These are phyloP conservation scores for Sporothrix schenckii DNA, from an alignment of 2,329 filamentous ascomycete genomes.

Conservation along the genomic window DNA sequence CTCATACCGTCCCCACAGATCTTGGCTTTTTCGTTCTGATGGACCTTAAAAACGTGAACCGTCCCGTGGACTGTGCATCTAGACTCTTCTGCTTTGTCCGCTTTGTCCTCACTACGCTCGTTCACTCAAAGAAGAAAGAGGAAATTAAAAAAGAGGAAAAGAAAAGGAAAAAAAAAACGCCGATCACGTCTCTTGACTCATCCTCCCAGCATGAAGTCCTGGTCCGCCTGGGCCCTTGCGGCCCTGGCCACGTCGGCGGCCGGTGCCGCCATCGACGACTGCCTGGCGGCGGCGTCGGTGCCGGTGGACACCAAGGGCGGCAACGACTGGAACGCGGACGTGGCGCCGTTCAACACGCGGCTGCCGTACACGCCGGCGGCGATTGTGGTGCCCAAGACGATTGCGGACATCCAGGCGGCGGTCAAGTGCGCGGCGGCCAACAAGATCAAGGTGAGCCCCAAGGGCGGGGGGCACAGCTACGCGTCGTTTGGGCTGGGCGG, in stretches of 20 bases:
- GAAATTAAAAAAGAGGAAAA: too few relatives aligned
- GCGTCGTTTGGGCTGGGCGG: constrained; percentile 54
- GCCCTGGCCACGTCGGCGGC: constrained; percentile 20
- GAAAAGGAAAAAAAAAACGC: too few relatives aligned
- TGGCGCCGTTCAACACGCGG: constrained; percentile 40
- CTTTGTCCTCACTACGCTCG: constrained; percentile 6
- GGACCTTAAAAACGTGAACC: neutral
- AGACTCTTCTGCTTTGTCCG: neutral
- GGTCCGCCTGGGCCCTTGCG: neutral
- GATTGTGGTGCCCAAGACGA: constrained; percentile 50
- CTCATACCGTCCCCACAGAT: too few relatives aligned
- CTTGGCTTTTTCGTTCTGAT: neutral
- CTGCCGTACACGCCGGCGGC: constrained; percentile 44
- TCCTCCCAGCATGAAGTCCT: constrained; percentile 2
- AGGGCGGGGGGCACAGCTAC: constrained; percentile 57
- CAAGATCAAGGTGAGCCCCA: constrained; percentile 53
- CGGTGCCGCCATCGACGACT: constrained; percentile 40
- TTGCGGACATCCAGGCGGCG: constrained; percentile 51
- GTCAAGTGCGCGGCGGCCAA: constrained; percentile 50
- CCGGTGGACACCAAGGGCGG: constrained; percentile 37
- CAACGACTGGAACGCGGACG: constrained; percentile 38
- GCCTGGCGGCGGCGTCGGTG: constrained; percentile 38
- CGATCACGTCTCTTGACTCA: too few relatives aligned
- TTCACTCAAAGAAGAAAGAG: neutral
- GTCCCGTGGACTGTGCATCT: neutral